Base-by-base conservation (phyloP, 2,329 filamentous ascomycete species). In the Arthrobotrys musiformis region DNA sequence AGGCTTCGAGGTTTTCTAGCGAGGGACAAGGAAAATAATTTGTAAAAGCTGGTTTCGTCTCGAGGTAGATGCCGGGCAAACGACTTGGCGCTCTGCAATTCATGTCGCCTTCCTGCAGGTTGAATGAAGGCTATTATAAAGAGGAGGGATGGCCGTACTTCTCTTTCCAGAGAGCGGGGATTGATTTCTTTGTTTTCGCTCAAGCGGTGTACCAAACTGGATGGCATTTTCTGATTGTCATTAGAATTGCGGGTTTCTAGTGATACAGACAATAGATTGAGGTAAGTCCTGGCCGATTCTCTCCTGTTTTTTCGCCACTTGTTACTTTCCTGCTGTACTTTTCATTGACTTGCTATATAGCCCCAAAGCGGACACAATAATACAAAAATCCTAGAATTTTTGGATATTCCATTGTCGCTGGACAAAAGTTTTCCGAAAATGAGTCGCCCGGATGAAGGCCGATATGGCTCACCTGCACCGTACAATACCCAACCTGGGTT, bases 1-100 rank as follows among this genome's bases (percentile, higher is more conserved):
- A 58, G 54, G 54, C 54, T 58, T 58, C 11, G n/a, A 2, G 4
- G 9, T 58, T 58, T 58, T 58, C n/a, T 42, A 6, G n/a, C 50
- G 50, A 56, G n/a, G 22, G 28, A 50, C 13, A 26, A 50, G 7
- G 19, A 28, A 1, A 58, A 26, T 15, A 35, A 56, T 22, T 37
- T 58, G 30, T 26, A 35, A 56, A 15, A 33, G 50, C 50, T 56
- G 26, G 50, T 35, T 40, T 37, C 33, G 30, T 56, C 54, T 17
- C 33, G 54, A 40, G 50, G 33, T 9, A 15, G 26, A 26, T 58
- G 54, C 54, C 33, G 54, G 40, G 4, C 35, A 40, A 17, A 19
- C 54, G 30, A 7, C 54, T 28, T 40, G 7, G 54, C 17, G 15
- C 28, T 50, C 17, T 26, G 17, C 30, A 5, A 11, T 46, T 24